Evolutionary conservation across 441 rosid species (phyloP), one percentile per base, ranked within the genome.

Genomic region (Erodium texanum): DNA sequence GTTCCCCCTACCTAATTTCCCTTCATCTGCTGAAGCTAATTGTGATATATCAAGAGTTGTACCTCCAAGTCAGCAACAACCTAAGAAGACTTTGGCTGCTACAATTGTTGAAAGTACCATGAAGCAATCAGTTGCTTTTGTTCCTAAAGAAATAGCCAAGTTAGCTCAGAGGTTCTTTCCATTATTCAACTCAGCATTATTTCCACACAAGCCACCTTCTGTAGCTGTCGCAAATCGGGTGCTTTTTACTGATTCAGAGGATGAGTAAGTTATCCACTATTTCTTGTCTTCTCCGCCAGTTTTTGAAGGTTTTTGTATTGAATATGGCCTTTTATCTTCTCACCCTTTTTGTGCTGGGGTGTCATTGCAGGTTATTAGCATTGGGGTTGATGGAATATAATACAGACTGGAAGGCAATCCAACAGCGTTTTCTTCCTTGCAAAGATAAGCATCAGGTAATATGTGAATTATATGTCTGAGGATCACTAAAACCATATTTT

Each of bases 181-280:
- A 0, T 74, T 85, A 66, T 87, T 95, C 73, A 92, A 87, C 79
- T 84, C 75, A 66, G 82, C 90, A 48, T 71, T 95, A 9, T 92
- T 83, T 83, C 98, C 98, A 23, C 92, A 90, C 81, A 95, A 92
- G 81, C 95, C 98, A 71, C 98, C 98, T 36, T 83, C 84, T 74
- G 76, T 77, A 24, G 80, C 96, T 68, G 88, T 89, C 19, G 87
- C 87, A 66, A 89, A 84, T 81, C 82, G 98, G 74, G 80, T 90
- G 72, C 98, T 95, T 76, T 95, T 95, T 78, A 90, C 98, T 65
- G 98, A 89, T 59, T 70, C 92, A 77, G 98, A 95, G 87, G 99
- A 95, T 82, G 96, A 92, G 99, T 89, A 74, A 86, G 95, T 85
- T 78, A 19, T 66, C 20, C 67, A 64, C 66, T 75, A 14, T 65